phyloP scores from a whole-genome alignment of 306 rosid species.

The Vachellia pachyceras region DNA sequence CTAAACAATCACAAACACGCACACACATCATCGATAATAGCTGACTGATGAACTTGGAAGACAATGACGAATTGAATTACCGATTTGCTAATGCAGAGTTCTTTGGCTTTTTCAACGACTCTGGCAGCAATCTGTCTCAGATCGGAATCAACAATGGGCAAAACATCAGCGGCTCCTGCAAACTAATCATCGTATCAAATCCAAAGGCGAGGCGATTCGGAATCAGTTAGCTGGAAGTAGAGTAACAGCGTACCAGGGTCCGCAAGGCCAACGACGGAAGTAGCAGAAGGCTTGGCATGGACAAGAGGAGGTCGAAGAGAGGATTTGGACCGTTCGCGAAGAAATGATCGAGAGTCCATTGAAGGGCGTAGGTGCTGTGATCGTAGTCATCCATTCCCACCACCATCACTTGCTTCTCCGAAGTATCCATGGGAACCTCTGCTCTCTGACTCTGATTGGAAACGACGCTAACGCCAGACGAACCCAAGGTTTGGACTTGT shows the following conservation, averaged over 20 bases:
- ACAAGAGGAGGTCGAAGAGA: slow-evolving; percentile 64
- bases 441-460: not conserved
- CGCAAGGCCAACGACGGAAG: slow-evolving; percentile 54
- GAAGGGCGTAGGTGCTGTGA: slow-evolving; percentile 59
- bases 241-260: slow-evolving; percentile 62
- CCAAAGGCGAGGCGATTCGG: not conserved
- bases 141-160: slow-evolving; percentile 63
- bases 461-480: not conserved
- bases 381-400: slow-evolving; percentile 76
- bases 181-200: not conserved
- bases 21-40: not conserved
- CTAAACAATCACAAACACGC: not conserved
- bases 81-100: slow-evolving; percentile 52
- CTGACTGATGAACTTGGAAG: not conserved
- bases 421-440: slow-evolving; percentile 8
- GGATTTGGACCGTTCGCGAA: slow-evolving; percentile 27
- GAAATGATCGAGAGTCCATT: slow-evolving; percentile 72
- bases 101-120: slow-evolving; percentile 44
- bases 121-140: slow-evolving; percentile 47
- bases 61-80: slow-evolving; percentile 34
- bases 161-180: slow-evolving; percentile 59
- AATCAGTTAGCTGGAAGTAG: not conserved
- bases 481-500: not conserved
- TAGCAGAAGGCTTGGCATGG: slow-evolving; percentile 59
- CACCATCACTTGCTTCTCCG: slow-evolving; percentile 68